phyloP scores from a whole-genome alignment of 139 green algal species.

The Yamagishiella unicocca region DNA sequence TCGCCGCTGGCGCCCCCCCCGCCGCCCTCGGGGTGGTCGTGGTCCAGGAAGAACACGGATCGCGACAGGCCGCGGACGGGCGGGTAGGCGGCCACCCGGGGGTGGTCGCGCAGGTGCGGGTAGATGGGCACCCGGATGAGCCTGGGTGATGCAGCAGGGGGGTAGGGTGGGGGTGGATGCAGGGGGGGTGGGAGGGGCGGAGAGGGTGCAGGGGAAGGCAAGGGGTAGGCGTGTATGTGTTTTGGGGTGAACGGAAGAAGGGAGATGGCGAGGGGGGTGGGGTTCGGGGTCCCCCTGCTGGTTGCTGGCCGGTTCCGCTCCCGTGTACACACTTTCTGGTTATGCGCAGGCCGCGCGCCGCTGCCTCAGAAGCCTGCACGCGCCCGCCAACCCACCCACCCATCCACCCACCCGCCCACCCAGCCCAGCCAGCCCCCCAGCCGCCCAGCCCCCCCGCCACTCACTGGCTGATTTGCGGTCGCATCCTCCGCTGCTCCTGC shows the following conservation, averaged over 20 bases:
- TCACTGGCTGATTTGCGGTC: conserved; percentile 66
- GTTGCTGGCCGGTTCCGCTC: no score
- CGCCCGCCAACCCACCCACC: no score
- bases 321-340: no score
- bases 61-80: conserved; percentile 63
- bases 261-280: no score
- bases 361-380: not conserved
- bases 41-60: conserved; percentile 75
- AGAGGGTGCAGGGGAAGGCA: not conserved
- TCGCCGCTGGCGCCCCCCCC: conserved; percentile 66
- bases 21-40: conserved; percentile 71
- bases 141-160: conserved; percentile 53
- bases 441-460: not conserved
- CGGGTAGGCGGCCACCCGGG: conserved; percentile 53
- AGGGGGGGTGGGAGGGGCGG: not conserved
- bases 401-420: no score
- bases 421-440: no score
- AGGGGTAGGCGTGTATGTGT: not conserved
- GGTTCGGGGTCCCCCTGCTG: no score
- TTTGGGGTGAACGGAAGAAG: no score
- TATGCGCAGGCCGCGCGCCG: no score
- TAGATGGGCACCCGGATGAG: conserved; percentile 68
- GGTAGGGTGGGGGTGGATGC: not conserved
- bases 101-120: conserved; percentile 66
- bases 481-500: conserved; percentile 80